phyloP scores from a whole-genome alignment of 176 grass and related monocot genomes.

The Coix lacrymajobi region DNA sequence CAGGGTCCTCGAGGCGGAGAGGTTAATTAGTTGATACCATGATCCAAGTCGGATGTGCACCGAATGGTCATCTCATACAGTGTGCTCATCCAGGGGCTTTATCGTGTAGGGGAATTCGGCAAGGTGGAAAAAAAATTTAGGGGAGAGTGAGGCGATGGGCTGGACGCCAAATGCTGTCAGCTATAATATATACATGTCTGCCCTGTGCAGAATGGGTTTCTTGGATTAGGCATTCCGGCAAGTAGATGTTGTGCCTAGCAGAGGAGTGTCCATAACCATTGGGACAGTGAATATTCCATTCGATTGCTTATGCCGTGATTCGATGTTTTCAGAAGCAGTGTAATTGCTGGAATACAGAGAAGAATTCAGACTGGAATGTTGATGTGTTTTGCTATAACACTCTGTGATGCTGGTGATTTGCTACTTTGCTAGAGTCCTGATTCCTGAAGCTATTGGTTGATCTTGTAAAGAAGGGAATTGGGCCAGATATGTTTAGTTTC shows the following conservation, averaged over 20 bases:
- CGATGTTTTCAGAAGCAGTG: conserved; percentile 44
- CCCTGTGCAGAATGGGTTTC: conserved; percentile 45
- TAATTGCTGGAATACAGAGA: conserved; percentile 50
- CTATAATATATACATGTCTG: conserved; percentile 78
- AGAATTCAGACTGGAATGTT: conserved; percentile 45
- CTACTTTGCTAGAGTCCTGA: conserved; percentile 39
- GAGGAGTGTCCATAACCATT: conserved; percentile 31
- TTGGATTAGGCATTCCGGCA: conserved; percentile 53
- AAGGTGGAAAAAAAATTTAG: conserved; percentile 50
- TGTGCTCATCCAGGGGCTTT: conserved; percentile 63
- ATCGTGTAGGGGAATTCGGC: conserved; percentile 33
- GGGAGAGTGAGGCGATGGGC: conserved; percentile 36
- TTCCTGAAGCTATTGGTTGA: conserved; percentile 60
- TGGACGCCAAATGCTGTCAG: conserved; percentile 70
- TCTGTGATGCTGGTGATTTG: conserved; percentile 50
- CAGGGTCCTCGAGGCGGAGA: conserved; percentile 48
- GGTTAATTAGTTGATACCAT: conserved; percentile 38
- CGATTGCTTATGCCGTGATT: conserved; percentile 57
- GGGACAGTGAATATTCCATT: conserved; percentile 58
- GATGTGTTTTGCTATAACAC: conserved; percentile 68
- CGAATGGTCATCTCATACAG: conserved; percentile 73
- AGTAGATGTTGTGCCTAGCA: conserved; percentile 39
- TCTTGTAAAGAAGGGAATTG: conserved; percentile 69
- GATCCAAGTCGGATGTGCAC: conserved; percentile 22
- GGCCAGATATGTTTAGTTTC: conserved; percentile 71